Evolutionary conservation across 257 asterid species (phyloP).

Genomic region (Apocynum venetum): DNA sequence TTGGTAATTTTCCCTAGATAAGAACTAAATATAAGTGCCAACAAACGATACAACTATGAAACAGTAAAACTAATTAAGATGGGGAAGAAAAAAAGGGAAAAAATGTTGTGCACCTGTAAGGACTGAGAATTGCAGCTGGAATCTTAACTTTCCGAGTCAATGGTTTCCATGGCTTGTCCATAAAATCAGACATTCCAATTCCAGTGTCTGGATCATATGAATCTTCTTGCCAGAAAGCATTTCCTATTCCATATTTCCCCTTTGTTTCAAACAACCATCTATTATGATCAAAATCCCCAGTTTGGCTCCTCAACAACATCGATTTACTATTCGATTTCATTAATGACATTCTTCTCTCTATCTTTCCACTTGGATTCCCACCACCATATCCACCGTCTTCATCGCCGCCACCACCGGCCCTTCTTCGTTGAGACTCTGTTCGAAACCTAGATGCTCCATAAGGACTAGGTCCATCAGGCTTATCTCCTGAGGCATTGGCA

Average conservation of each 20-base stretch:
- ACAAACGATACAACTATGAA: background rate
- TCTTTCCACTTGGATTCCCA: constrained; percentile 33
- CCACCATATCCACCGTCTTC: constrained; percentile 25
- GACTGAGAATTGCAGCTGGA: constrained; percentile 73
- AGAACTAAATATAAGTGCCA: no score
- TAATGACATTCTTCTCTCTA: constrained; percentile 68
- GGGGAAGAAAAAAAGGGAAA: no score
- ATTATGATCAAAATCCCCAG: constrained; percentile 91
- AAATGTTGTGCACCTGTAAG: constrained; percentile 53
- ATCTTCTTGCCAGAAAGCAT: constrained; percentile 86
- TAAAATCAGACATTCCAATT: constrained; percentile 86
- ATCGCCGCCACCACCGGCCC: constrained; percentile 19
- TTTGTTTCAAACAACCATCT: constrained; percentile 88
- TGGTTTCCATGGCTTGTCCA: constrained; percentile 99
- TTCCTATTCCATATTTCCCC: constrained; percentile 93
- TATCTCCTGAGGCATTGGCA: constrained; percentile 40
- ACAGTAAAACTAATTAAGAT: no score
- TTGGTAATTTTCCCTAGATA: no score
- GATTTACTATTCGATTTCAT: constrained; percentile 57
- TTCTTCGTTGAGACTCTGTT: constrained; percentile 31
- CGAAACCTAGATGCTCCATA: constrained; percentile 49
- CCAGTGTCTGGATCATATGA: constrained; percentile 71
- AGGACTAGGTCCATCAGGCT: constrained; percentile 67
- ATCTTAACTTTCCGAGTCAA: constrained; percentile 70
- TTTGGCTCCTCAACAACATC: constrained; percentile 80